Conservation (phyloP, 2,329 filamentous ascomycete genomes). For the Fusarium acutatum region DNA sequence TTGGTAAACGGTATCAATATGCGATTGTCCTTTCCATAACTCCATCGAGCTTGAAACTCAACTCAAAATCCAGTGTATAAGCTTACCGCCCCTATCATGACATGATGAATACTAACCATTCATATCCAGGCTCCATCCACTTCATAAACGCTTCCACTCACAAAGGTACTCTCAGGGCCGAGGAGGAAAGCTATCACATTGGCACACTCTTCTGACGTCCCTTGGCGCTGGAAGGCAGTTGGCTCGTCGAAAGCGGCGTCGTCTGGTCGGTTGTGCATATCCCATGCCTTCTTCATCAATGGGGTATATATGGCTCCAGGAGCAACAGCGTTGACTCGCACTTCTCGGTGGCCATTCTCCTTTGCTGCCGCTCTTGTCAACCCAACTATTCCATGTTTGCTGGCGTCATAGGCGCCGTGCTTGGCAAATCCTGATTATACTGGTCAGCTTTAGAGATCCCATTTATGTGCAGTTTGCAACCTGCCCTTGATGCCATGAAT, state of each 20-base stretch:
- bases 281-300: slow-evolving; percentile 56
- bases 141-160: slow-evolving; percentile 52
- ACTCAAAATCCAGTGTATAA: background rate
- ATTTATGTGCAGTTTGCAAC: slow-evolving; percentile 10
- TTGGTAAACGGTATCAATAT: slow-evolving; percentile 61
- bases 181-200: slow-evolving; percentile 48
- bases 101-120: background rate
- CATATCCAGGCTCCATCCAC: slow-evolving; percentile 56
- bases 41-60: slow-evolving; percentile 54
- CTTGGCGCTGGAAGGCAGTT: slow-evolving; percentile 53
- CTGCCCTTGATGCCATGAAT: slow-evolving; percentile 56
- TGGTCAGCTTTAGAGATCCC: slow-evolving; percentile 20
- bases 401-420: slow-evolving; percentile 50
- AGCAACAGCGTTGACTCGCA: slow-evolving; percentile 57
- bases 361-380: slow-evolving; percentile 50
- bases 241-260: slow-evolving; percentile 54
- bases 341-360: slow-evolving; percentile 53
- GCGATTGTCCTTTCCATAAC: background rate
- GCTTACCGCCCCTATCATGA: background rate
- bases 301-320: slow-evolving; percentile 61
- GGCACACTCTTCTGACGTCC: slow-evolving; percentile 52
- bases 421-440: slow-evolving; percentile 44
- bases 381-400: slow-evolving; percentile 51
- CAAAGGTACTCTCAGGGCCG: slow-evolving; percentile 47
- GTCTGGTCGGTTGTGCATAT: slow-evolving; percentile 44